Evolutionary conservation across 768 basidiomycete genomes (phyloP).

Genomic region (Phlebiopsis flavidoalba): DNA sequence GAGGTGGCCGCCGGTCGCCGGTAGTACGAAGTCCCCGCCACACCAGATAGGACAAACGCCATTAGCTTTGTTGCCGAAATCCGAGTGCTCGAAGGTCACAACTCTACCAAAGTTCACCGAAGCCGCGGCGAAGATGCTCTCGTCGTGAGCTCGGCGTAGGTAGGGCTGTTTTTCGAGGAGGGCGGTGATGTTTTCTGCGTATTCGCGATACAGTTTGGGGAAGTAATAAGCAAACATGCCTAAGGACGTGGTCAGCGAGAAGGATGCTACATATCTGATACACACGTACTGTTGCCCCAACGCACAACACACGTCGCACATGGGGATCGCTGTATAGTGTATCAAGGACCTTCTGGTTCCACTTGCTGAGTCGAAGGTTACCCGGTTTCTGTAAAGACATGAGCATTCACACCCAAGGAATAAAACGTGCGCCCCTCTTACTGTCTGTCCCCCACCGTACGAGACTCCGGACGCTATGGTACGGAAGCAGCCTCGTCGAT

Average conservation of each 20-base stretch:
- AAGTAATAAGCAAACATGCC: constrained; percentile 6
- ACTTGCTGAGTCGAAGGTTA: not conserved
- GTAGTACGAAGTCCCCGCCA: constrained; percentile 11
- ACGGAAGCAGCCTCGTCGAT: not conserved
- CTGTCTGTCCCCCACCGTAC: constrained; percentile 1
- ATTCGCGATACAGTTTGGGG: constrained; percentile 4
- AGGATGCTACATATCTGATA: not conserved
- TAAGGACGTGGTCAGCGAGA: not conserved
- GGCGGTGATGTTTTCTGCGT: not conserved
- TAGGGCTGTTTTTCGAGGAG: not conserved
- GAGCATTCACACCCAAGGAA: no score
- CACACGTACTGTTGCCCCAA: not conserved
- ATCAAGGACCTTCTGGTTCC: not conserved
- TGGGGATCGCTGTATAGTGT: not conserved
- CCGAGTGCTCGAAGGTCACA: not conserved
- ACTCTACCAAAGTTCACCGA: constrained; percentile 12
- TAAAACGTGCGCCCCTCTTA: not conserved
- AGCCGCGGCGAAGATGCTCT: constrained; percentile 8
- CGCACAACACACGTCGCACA: not conserved
- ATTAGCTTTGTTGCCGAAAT: not conserved
- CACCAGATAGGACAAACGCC: constrained; percentile 9
- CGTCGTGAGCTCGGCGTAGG: not conserved
- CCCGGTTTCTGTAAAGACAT: not conserved
- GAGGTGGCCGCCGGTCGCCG: constrained; percentile 10
- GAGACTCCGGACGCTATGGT: not conserved